Evolutionary conservation across 2,329 filamentous ascomycete genomes (phyloP), one percentile per base, ranked within the genome.

Genomic region (Clonostachys sp.): DNA sequence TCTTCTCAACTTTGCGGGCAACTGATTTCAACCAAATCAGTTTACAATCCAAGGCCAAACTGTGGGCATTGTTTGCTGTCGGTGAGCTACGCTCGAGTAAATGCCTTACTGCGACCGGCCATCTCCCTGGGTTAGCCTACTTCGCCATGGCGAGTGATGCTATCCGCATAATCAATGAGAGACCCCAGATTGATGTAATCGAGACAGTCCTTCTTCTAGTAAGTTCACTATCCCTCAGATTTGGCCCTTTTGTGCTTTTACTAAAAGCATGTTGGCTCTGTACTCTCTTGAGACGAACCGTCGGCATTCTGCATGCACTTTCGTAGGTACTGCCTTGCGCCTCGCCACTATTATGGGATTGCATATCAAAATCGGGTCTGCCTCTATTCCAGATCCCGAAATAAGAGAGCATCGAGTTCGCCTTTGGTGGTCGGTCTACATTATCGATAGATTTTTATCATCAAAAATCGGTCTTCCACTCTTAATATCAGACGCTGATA

Each of bases 391-490:
- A 14, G 67, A 75, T 40, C 57, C 52, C 13, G 62, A 56, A 0
- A 55, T 58, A 2, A 51, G 67, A 5, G 68, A 73, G 47, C 70
- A 73, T 18, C 56, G 71, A 2, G 62, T 62, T 7, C 57, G 69
- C 2, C 57, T 72, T 1, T 73, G 66, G 63, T 72, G 68, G 69
- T 71, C 70, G 0, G 62, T 70, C 0, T 73, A 72, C 40, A 66
- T 61, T 8, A 60, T 73, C 20, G 71, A 74, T 47, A 65, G 74
- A 3, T 69, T 77, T 61, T 74, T 68, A 66, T 70, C 71, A 4
- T 71, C 72, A 0, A 72, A 74, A 43, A 63, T 77, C 45, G 72
- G 74, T 0, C 67, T 75, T 20, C 72, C 75, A 0, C 65, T 72
- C 6, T 70, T 72, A 36, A 68, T 78, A 7, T 64, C 67, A 13